Evolutionary conservation across 805 yeast species (phyloP).

Genomic region (Zygoascus bituminiphila): DNA sequence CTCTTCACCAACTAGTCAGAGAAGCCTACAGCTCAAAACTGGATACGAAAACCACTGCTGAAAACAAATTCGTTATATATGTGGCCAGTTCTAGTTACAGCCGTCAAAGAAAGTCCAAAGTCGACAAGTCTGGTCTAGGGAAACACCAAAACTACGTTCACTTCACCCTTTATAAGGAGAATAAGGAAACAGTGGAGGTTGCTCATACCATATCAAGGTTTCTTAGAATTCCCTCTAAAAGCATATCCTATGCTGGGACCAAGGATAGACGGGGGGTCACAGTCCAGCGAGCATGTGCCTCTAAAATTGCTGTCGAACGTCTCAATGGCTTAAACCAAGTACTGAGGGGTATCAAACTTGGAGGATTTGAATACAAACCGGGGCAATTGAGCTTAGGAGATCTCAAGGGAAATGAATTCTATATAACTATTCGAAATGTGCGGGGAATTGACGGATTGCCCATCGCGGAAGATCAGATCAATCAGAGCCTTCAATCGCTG

Average conservation of each 20-base stretch:
- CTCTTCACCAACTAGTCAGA: constrained; percentile 69
- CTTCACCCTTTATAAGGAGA: constrained; percentile 82
- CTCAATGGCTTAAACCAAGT: constrained; percentile 68
- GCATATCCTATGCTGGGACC: constrained; percentile 83
- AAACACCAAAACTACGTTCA: constrained; percentile 60
- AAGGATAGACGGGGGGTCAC: constrained; percentile 96
- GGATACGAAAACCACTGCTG: constrained; percentile 69
- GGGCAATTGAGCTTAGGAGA: constrained; percentile 67
- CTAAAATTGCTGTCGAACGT: constrained; percentile 51
- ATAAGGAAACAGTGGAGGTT: constrained; percentile 96
- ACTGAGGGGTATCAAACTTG: constrained; percentile 68
- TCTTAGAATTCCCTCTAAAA: constrained; percentile 62
- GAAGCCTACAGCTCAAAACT: constrained; percentile 63
- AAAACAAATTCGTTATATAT: constrained; percentile 57
- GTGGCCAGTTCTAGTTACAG: constrained; percentile 38
- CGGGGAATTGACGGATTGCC: constrained; percentile 40
- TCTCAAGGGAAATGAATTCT: constrained; percentile 79
- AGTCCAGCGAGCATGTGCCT: constrained; percentile 68
- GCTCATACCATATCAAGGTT: constrained; percentile 66
- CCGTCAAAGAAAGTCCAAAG: constrained; percentile 30
- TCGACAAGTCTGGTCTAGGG: constrained; percentile 35
- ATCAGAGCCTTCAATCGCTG: constrained; percentile 41
- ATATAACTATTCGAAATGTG: constrained; percentile 75
- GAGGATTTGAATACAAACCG: constrained; percentile 65
- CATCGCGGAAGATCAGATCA: constrained; percentile 29